These are phyloP conservation scores for Populus hybrid DNA, from an alignment of 441 rosid genomes.

Conservation along the genomic window DNA sequence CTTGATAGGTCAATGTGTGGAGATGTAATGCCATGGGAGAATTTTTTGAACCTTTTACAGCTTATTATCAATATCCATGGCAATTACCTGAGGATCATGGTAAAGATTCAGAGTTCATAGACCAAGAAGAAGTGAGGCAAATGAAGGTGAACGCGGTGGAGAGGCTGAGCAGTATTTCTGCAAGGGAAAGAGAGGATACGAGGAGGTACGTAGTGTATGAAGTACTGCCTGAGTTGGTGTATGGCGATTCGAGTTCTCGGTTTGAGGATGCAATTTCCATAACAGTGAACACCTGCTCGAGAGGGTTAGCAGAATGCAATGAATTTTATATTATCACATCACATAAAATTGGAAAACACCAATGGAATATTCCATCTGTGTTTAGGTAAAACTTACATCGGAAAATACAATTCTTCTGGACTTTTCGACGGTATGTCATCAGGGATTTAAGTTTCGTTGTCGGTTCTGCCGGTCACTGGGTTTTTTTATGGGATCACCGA, in stretches of 20 bases:
- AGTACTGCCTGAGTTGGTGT: constrained; percentile 64
- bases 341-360: no score
- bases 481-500: no score
- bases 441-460: no score
- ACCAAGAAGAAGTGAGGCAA: constrained; percentile 56
- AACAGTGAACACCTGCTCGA: constrained; percentile 53
- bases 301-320: constrained; percentile 36
- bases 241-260: constrained; percentile 49
- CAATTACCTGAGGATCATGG: constrained; percentile 73
- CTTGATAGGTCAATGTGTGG: constrained; percentile 59
- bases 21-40: constrained; percentile 87
- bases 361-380: no score
- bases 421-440: no score
- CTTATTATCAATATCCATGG: constrained; percentile 85
- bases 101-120: constrained; percentile 64
- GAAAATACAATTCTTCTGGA: no score
- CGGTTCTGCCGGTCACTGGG: no score
- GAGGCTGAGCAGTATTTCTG: constrained; percentile 42
- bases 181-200: constrained; percentile 54
- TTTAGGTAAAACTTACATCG: no score
- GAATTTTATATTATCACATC: constrained; percentile 1
- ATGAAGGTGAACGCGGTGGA: constrained; percentile 50
- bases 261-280: constrained; percentile 70
- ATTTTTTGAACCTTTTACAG: constrained; percentile 73
- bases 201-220: constrained; percentile 71